Percentiles rank a stretch among this genome's conserved stretches.
phyloP scores from a whole-genome alignment of 805 yeast genomes.

The Barnettozyma siamensis region DNA sequence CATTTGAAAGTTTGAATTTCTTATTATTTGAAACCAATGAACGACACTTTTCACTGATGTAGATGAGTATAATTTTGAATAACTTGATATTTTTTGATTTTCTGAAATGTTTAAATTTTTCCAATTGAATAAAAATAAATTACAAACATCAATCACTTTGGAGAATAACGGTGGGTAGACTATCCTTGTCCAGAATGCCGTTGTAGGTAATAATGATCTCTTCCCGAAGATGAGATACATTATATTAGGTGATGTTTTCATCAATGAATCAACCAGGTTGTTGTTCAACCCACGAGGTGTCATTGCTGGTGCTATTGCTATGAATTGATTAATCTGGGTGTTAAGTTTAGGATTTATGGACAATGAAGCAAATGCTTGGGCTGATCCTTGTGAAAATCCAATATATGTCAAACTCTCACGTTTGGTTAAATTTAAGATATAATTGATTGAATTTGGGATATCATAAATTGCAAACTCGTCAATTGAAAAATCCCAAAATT shows the following conservation, averaged over 20 bases:
- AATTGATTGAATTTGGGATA: constrained; percentile 78
- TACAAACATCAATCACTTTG: constrained; percentile 57
- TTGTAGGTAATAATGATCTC: constrained; percentile 67
- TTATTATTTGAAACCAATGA: constrained; percentile 81
- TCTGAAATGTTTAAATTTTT: constrained; percentile 55
- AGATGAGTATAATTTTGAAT: constrained; percentile 74
- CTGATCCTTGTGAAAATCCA: constrained; percentile 93
- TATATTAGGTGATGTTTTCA: constrained; percentile 62
- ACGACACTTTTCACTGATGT: constrained; percentile 78
- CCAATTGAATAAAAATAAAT: constrained; percentile 66
- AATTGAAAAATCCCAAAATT: constrained; percentile 85
- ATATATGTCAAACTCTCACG: constrained; percentile 50
- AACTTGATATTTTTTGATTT: constrained; percentile 65
- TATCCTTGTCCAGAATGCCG: constrained; percentile 65
- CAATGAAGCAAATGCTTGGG: constrained; percentile 84
- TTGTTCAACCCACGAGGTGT: constrained; percentile 83
- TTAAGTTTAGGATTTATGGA: constrained; percentile 62
- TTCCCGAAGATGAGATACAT: constrained; percentile 70
- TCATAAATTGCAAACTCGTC: constrained; percentile 92
- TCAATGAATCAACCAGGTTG: constrained; percentile 65
- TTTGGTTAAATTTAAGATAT: constrained; percentile 51
- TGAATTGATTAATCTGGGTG: constrained; percentile 45
- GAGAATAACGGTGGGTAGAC: constrained; percentile 70
- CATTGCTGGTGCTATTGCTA: constrained; percentile 92
- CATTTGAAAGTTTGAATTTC: constrained; percentile 44